Percentiles rank a stretch among this genome's conserved stretches.
Conservation (phyloP, 148 eudicot genomes). For the Dysphania ambrosioides region DNA sequence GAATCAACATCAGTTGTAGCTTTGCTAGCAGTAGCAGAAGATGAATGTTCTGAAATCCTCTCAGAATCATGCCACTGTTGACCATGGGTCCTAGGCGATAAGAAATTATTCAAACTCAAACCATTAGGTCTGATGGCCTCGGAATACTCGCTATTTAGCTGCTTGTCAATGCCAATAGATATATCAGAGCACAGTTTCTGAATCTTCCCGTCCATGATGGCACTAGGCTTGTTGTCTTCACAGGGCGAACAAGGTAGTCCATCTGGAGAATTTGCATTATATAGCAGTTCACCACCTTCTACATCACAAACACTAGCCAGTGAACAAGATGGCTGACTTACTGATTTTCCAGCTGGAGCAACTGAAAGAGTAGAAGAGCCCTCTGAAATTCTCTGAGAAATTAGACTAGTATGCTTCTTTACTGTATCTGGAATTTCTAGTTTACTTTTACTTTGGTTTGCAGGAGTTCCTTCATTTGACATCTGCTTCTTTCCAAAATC, state of each 20-base stretch:
- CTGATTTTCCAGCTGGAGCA: constrained; percentile 25
- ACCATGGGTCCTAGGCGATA: constrained; percentile 27
- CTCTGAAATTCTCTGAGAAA: constrained; percentile 24
- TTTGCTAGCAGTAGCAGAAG: constrained; percentile 24
- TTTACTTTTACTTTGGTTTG: constrained; percentile 34
- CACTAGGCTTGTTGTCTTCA: constrained; percentile 28
- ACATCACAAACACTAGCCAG: constrained; percentile 23
- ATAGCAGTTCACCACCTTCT: constrained; percentile 13
- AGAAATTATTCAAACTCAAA: constrained; percentile 32
- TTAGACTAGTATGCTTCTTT: constrained; percentile 29
- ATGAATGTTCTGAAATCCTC: constrained; percentile 36
- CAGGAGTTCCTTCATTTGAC: constrained; percentile 36
- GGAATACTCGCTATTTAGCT: constrained; percentile 29
- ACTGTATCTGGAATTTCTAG: constrained; percentile 35
- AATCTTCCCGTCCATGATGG: constrained; percentile 30
- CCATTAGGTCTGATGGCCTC: constrained; percentile 26
- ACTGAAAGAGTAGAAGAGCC: constrained; percentile 31
- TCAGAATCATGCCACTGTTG: constrained; percentile 29
- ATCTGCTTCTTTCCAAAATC: constrained; percentile 38
- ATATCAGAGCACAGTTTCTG: constrained; percentile 39
- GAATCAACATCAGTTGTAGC: constrained; percentile 29
- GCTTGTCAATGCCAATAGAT: constrained; percentile 35
- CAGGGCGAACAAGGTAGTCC: constrained; percentile 24
- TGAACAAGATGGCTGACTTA: constrained; percentile 26
- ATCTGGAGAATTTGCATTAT: constrained; percentile 23